Conservation (phyloP, 768 basidiomycete species). For the Leccinum longicurvipes region DNA sequence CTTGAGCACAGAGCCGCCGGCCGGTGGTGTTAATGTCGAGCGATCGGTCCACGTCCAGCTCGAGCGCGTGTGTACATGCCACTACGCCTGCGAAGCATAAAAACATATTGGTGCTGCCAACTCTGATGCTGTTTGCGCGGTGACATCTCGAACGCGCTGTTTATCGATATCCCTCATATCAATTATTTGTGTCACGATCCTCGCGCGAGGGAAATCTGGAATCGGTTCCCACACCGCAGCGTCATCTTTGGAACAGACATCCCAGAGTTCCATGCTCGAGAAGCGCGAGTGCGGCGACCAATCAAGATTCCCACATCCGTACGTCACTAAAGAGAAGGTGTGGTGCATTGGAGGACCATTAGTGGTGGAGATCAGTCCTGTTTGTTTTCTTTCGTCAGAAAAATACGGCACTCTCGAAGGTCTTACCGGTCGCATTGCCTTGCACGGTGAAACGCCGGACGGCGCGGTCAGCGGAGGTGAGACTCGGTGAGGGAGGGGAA, state of each 20-base stretch:
- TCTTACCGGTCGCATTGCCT: conserved; percentile 43
- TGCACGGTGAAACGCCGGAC: conserved; percentile 34
- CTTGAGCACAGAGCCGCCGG: conserved; percentile 43
- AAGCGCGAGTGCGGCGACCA: conserved; percentile 37
- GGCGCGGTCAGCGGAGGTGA: conserved; percentile 28
- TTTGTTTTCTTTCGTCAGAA: background rate
- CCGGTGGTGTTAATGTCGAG: conserved; percentile 44
- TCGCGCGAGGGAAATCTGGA: conserved; percentile 28
- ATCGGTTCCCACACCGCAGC: conserved; percentile 18
- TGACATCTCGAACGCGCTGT: conserved; percentile 25
- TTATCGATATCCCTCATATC: conserved; percentile 35
- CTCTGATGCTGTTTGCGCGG: conserved; percentile 21
- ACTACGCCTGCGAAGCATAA: conserved; percentile 45
- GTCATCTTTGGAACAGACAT: conserved; percentile 13
- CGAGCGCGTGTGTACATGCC: conserved; percentile 30
- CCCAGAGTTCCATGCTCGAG: conserved; percentile 41
- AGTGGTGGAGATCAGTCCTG: background rate
- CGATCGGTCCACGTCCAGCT: conserved; percentile 30
- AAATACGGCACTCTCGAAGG: background rate
- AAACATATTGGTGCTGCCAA: conserved; percentile 36
- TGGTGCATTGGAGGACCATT: background rate
- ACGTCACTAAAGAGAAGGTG: conserved; percentile 33
- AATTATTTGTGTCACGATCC: conserved; percentile 32
- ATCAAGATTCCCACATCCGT: conserved; percentile 40
- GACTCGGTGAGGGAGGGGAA: conserved; percentile 13